A percentile compares a stretch with the other conserved stretches of the same genome.
phyloP scores from a whole-genome alignment of 768 basidiomycete species.

The Mycena rebaudengoi region DNA sequence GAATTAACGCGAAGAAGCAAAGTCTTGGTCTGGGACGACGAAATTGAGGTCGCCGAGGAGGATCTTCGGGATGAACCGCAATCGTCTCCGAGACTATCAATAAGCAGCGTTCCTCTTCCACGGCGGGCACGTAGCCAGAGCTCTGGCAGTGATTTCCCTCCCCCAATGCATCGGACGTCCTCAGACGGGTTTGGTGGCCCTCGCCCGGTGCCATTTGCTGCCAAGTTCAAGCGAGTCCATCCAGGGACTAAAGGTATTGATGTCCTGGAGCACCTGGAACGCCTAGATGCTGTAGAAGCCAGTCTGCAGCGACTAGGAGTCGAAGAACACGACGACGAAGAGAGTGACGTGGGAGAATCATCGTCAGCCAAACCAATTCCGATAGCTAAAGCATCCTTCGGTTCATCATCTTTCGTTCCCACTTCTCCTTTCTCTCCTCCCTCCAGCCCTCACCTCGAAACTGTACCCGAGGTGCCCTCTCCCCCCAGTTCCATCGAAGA shows the following conservation, averaged over 20 bases:
- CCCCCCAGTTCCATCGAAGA: constrained; percentile 63
- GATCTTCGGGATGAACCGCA: constrained; percentile 50
- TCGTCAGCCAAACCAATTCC: constrained; percentile 38
- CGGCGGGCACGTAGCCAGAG: constrained; percentile 66
- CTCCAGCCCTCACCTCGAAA: constrained; percentile 62
- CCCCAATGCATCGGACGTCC: constrained; percentile 70
- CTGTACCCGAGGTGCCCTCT: constrained; percentile 65
- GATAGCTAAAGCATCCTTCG: constrained; percentile 20
- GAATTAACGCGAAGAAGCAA: constrained; percentile 87
- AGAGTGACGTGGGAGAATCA: constrained; percentile 72
- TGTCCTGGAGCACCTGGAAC: constrained; percentile 86
- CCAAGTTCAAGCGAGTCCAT: constrained; percentile 85
- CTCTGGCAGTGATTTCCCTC: constrained; percentile 77
- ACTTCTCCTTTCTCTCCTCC: constrained; percentile 64
- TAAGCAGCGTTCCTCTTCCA: constrained; percentile 67
- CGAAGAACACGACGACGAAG: constrained; percentile 63
- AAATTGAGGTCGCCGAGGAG: constrained; percentile 76
- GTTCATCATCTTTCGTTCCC: constrained; percentile 43
- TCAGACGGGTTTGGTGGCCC: constrained; percentile 69
- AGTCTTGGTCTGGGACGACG: constrained; percentile 87
- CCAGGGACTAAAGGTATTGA: constrained; percentile 89
- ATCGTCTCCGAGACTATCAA: constrained; percentile 67
- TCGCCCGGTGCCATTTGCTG: constrained; percentile 83
- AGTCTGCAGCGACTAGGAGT: constrained; percentile 77
- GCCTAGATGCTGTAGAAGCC: constrained; percentile 84